Evolutionary conservation across 768 basidiomycete genomes (phyloP).

Genomic region (Mycena filopes): DNA sequence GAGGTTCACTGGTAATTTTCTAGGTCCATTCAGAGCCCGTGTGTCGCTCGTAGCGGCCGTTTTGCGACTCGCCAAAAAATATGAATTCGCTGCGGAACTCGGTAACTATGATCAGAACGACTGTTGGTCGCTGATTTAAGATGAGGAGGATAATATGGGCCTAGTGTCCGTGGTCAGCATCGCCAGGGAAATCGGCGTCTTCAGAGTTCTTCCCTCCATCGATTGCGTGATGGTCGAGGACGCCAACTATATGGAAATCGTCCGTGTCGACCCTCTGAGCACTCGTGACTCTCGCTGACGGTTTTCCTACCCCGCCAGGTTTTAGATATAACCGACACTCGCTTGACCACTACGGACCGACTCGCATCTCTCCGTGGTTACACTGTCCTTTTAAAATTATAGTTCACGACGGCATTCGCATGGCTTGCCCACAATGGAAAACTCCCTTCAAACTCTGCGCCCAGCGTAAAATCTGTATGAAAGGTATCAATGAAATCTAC

Average conservation of each 20-base stretch:
- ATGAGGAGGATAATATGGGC: too few species aligned
- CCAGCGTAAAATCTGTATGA: not conserved
- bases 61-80: too few species aligned
- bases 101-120: too few species aligned
- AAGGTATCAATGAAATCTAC: not conserved
- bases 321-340: not conserved
- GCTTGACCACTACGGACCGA: not conserved
- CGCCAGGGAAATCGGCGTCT: too few species aligned
- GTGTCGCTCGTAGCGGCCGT: too few species aligned
- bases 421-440: not conserved
- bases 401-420: not conserved
- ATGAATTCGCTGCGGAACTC: too few species aligned
- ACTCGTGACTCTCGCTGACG: not conserved
- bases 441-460: not conserved
- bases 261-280: not conserved
- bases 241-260: not conserved
- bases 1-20: too few species aligned
- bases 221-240: too few species aligned
- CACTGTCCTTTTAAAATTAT: not conserved
- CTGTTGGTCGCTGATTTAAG: too few species aligned
- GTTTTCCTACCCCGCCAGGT: not conserved
- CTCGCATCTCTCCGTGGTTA: conserved; percentile 2
- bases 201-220: too few species aligned
- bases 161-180: too few species aligned
- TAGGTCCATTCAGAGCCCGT: too few species aligned